These are phyloP conservation scores for Mentha longifolia DNA, from an alignment of 257 asterid species.

Conservation along the genomic window DNA sequence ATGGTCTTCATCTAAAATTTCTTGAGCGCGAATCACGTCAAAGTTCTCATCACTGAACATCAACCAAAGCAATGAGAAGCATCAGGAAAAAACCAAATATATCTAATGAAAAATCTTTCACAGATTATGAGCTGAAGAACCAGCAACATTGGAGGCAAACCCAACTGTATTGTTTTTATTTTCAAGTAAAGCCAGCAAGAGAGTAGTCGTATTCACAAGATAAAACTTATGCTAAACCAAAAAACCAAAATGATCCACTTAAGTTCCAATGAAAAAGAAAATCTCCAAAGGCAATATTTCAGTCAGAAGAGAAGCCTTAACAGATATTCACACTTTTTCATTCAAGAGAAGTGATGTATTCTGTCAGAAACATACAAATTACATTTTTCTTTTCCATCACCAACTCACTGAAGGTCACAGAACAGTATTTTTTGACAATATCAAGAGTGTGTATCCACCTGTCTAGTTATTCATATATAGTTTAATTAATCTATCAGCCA, in stretches of 20 bases:
- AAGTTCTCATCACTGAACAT: constrained; percentile 88
- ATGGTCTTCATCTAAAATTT: constrained; percentile 95
- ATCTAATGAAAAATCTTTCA: constrained; percentile 11
- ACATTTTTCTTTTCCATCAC: neutral
- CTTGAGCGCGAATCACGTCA: constrained; percentile 81
- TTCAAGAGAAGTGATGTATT: neutral
- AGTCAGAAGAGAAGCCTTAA: neutral
- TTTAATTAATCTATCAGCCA: neutral
- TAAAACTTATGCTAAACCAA: neutral
- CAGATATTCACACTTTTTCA: neutral
- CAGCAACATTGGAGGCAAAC: constrained; percentile 18
- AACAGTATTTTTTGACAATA: neutral
- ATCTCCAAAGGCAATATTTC: neutral
- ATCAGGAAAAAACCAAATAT: constrained; percentile 24
- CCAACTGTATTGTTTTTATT: neutral
- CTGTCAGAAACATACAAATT: neutral
- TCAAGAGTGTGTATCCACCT: neutral
- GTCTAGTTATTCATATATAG: neutral
- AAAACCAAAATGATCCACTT: neutral
- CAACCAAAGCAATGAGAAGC: constrained; percentile 31
- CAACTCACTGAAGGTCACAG: neutral
- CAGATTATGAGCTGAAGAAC: constrained; percentile 20
- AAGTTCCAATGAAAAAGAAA: neutral
- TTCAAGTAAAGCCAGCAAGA: neutral
- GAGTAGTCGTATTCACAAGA: neutral